Percentiles rank a stretch among this genome's conserved stretches.
Evolutionary conservation across 495 filamentous ascomycete genomes (phyloP).

Genomic region (Xylaria longipes): DNA sequence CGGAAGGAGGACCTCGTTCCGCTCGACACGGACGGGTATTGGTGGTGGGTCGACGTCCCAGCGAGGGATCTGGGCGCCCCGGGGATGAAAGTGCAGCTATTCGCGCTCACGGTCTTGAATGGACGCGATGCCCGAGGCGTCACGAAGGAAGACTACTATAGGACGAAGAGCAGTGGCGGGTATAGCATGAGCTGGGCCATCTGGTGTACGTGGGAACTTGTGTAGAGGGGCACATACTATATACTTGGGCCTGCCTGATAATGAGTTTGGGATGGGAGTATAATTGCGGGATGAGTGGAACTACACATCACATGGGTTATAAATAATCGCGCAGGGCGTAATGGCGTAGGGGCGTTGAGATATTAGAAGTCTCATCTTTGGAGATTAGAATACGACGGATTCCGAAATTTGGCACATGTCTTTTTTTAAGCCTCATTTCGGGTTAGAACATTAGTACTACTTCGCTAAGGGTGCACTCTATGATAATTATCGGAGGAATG

Average conservation of each 20-base stretch:
- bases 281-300: neutral
- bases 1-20: constrained; percentile 71
- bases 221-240: neutral
- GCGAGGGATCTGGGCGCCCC: constrained; percentile 68
- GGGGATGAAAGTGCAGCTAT: constrained; percentile 69
- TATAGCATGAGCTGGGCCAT: constrained; percentile 63
- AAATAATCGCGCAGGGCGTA: neutral
- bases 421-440: neutral
- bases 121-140: constrained; percentile 71
- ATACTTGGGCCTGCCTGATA: neutral
- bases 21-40: constrained; percentile 65
- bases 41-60: constrained; percentile 78
- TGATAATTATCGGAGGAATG: neutral
- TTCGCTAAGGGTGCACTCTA: neutral
- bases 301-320: neutral
- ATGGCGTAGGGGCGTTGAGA: constrained; percentile 7
- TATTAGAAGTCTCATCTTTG: neutral
- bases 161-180: constrained; percentile 62
- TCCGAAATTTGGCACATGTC: neutral
- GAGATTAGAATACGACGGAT: neutral
- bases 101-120: constrained; percentile 67
- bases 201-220: constrained; percentile 75
- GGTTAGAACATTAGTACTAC: neutral
- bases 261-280: neutral
- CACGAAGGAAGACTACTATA: constrained; percentile 67